Base-by-base conservation (phyloP, 164 flowering plant genomes). In the Vitis riparia region DNA sequence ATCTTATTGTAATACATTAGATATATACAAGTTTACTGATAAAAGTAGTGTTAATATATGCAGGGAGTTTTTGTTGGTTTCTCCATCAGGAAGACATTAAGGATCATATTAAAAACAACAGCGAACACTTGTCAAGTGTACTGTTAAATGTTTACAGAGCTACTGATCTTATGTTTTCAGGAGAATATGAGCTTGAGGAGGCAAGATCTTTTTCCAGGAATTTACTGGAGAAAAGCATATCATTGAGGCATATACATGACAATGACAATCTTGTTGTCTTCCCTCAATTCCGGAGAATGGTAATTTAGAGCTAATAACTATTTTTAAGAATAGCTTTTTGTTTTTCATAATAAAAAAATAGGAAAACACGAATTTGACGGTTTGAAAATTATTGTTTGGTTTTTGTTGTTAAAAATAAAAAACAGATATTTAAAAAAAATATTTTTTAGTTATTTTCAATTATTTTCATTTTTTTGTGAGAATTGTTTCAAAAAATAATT, bases 71-170 rank as follows among this genome's bases (percentile, higher is more conserved):
- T 63, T 80, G 84, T 57, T 76, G 82, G 84, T 79, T 79, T 51
- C 48, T 79, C 55, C 19, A 66, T 37, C 57, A 77, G 14, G 51
- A 70, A n/a, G 75, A 79, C 12, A 13, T 75, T 37, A 37, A 9
- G 51, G 29, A 55, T 14, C 56, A 71, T 5, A 71, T 79, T 11
- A 75, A 80, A 55, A 53, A 71, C 30, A 71, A 80, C 65, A 29
- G 12, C 3, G 71, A 75, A 59, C 49, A 44, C 32, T 77, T 78
- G 63, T 55, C 68, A 9, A 67, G 68, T 37, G 63, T 58, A 11
- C 67, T 81, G 79, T 70, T 75, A 15, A 75, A 66, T 63, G 81
- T 84, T 32, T 67, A 84, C 48, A 76, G 71, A 66, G 87, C 85
- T 0, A 76, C 88, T 3, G 80, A 85, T 48, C 62, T 82, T 0